These are phyloP conservation scores for Tanozyma kutaoensis DNA, from an alignment of 805 yeast genomes.

Conservation along the genomic window DNA sequence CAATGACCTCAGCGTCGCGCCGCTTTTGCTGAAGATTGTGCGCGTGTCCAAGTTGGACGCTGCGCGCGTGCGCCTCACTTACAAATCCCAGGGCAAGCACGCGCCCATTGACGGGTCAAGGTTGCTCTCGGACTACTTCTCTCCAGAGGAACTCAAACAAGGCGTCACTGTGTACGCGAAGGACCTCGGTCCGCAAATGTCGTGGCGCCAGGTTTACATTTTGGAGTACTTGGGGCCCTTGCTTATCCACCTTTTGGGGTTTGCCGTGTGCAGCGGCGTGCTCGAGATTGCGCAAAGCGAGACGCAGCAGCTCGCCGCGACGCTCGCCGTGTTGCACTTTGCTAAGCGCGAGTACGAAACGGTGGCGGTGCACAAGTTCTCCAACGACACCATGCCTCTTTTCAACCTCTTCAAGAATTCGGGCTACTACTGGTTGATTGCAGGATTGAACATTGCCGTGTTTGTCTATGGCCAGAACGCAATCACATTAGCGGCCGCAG, in stretches of 20 bases:
- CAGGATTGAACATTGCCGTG: constrained; percentile 47
- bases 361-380: constrained; percentile 69
- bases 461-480: constrained; percentile 34
- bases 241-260: constrained; percentile 61
- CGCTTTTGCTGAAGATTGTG: constrained; percentile 28
- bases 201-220: constrained; percentile 83
- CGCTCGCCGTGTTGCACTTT: constrained; percentile 60
- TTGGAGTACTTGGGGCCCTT: constrained; percentile 88
- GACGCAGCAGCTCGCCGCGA: constrained; percentile 42
- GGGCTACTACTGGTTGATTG: constrained; percentile 84
- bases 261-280: constrained; percentile 13
- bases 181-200: constrained; percentile 87
- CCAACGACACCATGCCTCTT: constrained; percentile 86
- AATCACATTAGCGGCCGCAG: too few relatives aligned
- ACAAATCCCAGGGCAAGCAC: constrained; percentile 14
- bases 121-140: constrained; percentile 17
- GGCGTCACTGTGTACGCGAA: constrained; percentile 45
- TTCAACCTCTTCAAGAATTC: constrained; percentile 81
- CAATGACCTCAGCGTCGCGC: constrained; percentile 16
- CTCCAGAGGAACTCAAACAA: constrained; percentile 29
- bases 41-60: constrained; percentile 21
- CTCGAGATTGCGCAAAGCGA: constrained; percentile 14
- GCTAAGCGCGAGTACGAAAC: constrained; percentile 85
- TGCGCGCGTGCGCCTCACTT: constrained; percentile 15
- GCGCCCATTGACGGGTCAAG: constrained; percentile 31